Evolutionary conservation across 129 eudicot species (phyloP), one percentile per base, ranked within the genome.

Genomic region (Saussurea involucrata): DNA sequence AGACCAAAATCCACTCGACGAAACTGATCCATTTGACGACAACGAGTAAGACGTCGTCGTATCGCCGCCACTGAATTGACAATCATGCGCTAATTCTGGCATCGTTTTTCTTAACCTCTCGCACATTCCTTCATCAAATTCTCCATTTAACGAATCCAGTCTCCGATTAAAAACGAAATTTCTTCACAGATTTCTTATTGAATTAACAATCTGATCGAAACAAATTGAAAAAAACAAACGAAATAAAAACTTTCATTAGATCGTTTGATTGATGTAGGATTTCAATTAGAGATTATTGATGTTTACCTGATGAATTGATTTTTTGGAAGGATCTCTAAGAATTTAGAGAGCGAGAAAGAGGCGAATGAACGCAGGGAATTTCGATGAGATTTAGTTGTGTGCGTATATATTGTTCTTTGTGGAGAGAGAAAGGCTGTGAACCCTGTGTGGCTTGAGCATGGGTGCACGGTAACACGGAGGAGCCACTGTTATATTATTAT

Each of bases 1-100:
- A 21, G 98, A 91, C 98, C 98, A 91, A 53, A 91, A 91, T 66
- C 86, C 93, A 86, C 85, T 87, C 60, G 86, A 75, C 4, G 88
- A 73, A 55, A 82, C 80, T 70, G 88, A 83, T 74, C 88, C 90
- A 88, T 83, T 83, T 5, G 74, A 74, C 53, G 88, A 78, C 72
- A 77, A 71, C 79, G 80, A 78, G 75, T 71, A 79, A 72, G 84
- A 81, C 80, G 86, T 57, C 80, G 88, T 73, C 68, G 81, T 71
- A 68, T 70, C 74, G 72, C 77, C 77, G 77, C 67, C 33, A 67
- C 85, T 76, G 28, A 75, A 83, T 82, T 84, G 89, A 75, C 68
- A 80, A 71, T 74, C 37, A 78, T 80, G 73, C 82, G 90, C 75
- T 87, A 88, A 80, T 87, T 91, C 98, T 22, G 97, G 96, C 97